Conservation (phyloP, 495 filamentous ascomycete genomes). For the Penicillium malachiteum region DNA sequence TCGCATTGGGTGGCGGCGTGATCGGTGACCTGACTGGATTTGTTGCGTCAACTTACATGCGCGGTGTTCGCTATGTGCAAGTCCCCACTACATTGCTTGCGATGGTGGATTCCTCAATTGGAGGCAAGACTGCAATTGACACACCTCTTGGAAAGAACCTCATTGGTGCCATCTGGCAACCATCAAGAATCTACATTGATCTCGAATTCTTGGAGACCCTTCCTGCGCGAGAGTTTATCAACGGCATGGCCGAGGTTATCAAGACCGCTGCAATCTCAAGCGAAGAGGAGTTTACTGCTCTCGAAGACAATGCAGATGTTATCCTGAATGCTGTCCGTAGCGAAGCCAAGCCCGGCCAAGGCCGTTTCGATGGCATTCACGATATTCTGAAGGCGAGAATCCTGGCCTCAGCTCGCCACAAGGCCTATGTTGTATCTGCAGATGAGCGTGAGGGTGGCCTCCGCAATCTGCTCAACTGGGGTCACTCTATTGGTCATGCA, state of each 20-base stretch:
- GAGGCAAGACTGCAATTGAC: conserved; percentile 97
- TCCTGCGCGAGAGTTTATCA: conserved; percentile 91
- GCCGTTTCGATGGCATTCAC: conserved; percentile 66
- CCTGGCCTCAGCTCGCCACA: conserved; percentile 82
- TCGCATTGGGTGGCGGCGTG: conserved; percentile 95
- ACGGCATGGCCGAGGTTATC: conserved; percentile 98
- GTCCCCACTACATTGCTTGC: conserved; percentile 91
- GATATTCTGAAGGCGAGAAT: conserved; percentile 82
- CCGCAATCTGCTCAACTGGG: conserved; percentile 94
- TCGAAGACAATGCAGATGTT: conserved; percentile 75
- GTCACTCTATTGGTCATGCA: conserved; percentile 97
- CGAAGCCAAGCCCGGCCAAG: conserved; percentile 50
- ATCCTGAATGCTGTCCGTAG: conserved; percentile 71
- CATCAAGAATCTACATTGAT: conserved; percentile 89
- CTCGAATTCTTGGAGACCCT: conserved; percentile 89
- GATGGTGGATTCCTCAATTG: conserved; percentile 98
- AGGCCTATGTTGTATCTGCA: conserved; percentile 87
- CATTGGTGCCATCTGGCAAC: conserved; percentile 96
- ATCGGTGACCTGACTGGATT: conserved; percentile 98
- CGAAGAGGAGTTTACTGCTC: conserved; percentile 77
- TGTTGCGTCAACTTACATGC: conserved; percentile 96
- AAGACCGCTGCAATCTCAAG: conserved; percentile 98
- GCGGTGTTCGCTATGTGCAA: conserved; percentile 93
- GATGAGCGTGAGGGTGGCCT: conserved; percentile 95
- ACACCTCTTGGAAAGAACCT: conserved; percentile 96